Evolutionary conservation across 163 green algal genomes (phyloP).

Genomic region (Trebouxiophyceae sp.): DNA sequence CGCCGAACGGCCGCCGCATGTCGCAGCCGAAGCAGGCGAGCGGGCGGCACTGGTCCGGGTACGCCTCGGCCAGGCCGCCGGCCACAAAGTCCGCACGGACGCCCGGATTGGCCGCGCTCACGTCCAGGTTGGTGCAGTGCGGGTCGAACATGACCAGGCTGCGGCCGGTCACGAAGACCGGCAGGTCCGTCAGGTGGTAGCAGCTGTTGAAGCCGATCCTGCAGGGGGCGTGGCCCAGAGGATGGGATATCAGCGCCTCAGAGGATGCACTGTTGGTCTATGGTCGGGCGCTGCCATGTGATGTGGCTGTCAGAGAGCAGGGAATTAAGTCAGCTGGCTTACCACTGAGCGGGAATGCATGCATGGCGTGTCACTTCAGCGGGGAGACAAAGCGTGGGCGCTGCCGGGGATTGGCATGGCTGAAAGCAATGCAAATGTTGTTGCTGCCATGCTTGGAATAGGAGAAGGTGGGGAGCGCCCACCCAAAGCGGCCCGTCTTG

Average conservation of each 20-base stretch:
- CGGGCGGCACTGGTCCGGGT: conserved; percentile 34
- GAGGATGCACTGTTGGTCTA: no score
- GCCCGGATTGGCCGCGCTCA: conserved; percentile 54
- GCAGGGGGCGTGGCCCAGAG: no score
- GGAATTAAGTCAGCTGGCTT: no score
- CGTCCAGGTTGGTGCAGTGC: conserved; percentile 33
- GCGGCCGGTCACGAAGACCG: conserved; percentile 52
- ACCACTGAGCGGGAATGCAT: no score
- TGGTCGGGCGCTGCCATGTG: no score
- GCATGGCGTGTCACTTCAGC: no score
- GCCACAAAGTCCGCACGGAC: conserved; percentile 39
- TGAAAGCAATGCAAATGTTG: no score
- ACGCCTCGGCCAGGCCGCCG: background rate
- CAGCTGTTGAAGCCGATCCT: conserved; percentile 62
- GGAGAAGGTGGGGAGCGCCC: background rate
- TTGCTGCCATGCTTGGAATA: no score
- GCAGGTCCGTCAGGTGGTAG: conserved; percentile 74
- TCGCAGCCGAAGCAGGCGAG: conserved; percentile 46
- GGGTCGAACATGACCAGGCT: conserved; percentile 70
- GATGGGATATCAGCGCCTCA: no score
- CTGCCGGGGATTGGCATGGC: no score
- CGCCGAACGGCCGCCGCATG: conserved; percentile 29
- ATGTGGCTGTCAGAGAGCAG: no score
- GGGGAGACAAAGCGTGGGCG: no score
- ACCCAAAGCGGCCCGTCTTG: conserved; percentile 55